Base-by-base conservation (phyloP, 495 filamentous ascomycete species). In the Aspergillus hancockii region DNA sequence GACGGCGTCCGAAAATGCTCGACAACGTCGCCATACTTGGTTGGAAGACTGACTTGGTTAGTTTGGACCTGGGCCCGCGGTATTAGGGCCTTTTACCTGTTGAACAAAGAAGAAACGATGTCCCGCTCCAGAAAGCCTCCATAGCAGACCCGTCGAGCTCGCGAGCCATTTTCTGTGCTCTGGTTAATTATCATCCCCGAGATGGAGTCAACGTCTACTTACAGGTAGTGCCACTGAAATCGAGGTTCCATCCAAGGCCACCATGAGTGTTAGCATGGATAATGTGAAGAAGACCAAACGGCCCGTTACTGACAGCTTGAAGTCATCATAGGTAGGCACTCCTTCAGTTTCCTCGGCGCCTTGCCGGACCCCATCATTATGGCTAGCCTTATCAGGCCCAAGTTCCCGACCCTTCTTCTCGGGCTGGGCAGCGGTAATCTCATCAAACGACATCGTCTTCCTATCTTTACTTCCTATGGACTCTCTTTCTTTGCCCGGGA, bases 151-250 rank as follows among this genome's bases (percentile, higher is more conserved):
- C 80, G 46, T 72, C 52, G 7, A 84, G 74, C 16, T 75, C 68
- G 12, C 2, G 18, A 7, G 64, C 57, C 51, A 66, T 58, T 54
- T 36, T 49, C 60, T 66, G n/a, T 21, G 19, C 19, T 8, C 36
- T 38, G 21, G 51, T 58, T 12, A 52, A 32, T 30, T 14, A 2
- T 18, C 16, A 21, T 12, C 21, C 5, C 16, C 13, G 10, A 28
- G 25, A 28, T 55, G 14, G 2, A 0, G 19, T 12, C n/a, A 5
- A 2, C 5, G 6, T 21, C 12, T 16, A 67, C 73, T 43, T 71
- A 85, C 83, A 1, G 88, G 87, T 36, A 90, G 66, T 14, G 88
- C 88, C n/a, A 90, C 85, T 18, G 82, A 84, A 18, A 90, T 75
- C 6, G 84, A 87, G 3, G 88, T 90, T 2, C 84, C 85, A 67